phyloP scores from a whole-genome alignment of 2,329 filamentous ascomycete species.

The Scytalidium lignicola region DNA sequence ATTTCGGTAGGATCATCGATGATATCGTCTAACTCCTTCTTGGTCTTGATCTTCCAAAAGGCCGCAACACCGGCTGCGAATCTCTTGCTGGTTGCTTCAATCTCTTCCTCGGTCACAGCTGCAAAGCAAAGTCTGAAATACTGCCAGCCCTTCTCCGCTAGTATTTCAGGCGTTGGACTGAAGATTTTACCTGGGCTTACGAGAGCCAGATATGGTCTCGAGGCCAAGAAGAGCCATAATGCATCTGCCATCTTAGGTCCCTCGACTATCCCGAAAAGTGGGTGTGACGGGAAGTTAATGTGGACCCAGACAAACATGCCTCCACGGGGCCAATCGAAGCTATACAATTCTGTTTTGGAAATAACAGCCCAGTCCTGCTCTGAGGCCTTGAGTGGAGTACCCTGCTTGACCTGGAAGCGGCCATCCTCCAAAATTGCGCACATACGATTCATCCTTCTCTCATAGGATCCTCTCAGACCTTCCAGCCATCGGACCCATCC shows the following conservation, averaged over 20 bases:
- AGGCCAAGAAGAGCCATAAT: slow-evolving; percentile 67
- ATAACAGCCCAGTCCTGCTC: slow-evolving; percentile 69
- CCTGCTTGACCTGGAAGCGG: slow-evolving; percentile 59
- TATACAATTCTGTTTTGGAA: slow-evolving; percentile 67
- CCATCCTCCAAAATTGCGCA: slow-evolving; percentile 66
- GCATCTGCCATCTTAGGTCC: slow-evolving; percentile 55
- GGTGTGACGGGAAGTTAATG: slow-evolving; percentile 67
- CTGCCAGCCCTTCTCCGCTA: slow-evolving; percentile 56
- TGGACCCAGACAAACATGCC: slow-evolving; percentile 92
- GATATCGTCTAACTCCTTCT: slow-evolving; percentile 56
- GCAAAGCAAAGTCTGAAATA: slow-evolving; percentile 82
- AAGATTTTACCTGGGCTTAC: slow-evolving; percentile 71
- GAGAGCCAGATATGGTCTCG: slow-evolving; percentile 64
- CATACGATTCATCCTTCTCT: slow-evolving; percentile 79
- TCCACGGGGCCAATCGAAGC: slow-evolving; percentile 74
- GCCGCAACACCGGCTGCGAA: slow-evolving; percentile 64
- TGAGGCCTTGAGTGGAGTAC: slow-evolving; percentile 47
- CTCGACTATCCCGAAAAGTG: slow-evolving; percentile 54
- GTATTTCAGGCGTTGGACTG: slow-evolving; percentile 57
- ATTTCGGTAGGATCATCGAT: slow-evolving; percentile 4
- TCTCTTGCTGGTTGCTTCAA: slow-evolving; percentile 55
- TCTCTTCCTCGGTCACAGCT: slow-evolving; percentile 67
- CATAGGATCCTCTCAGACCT: slow-evolving; percentile 77
- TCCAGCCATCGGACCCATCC: slow-evolving; percentile 92
- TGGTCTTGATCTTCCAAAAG: slow-evolving; percentile 73